A percentile compares a stretch with the other conserved stretches of the same genome.
Evolutionary conservation across 768 basidiomycete species (phyloP).

Genomic region (Amanita subjunquillea): DNA sequence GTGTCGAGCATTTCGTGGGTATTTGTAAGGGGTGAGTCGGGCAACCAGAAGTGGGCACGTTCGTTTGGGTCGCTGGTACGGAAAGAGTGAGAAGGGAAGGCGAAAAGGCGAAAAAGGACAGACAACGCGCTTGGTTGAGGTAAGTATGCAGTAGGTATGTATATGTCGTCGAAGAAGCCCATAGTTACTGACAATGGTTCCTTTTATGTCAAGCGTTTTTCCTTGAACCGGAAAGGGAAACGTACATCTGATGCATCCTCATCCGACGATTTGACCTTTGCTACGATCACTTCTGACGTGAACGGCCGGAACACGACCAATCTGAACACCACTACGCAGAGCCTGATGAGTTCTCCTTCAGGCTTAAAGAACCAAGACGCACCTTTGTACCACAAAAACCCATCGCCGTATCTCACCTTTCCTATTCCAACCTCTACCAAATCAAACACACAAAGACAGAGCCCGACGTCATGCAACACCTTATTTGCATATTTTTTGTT

Average conservation of each 20-base stretch:
- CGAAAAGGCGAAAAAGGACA: conserved; percentile 13
- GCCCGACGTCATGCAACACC: conserved; percentile 81
- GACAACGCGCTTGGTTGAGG: conserved; percentile 79
- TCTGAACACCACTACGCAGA: conserved; percentile 65
- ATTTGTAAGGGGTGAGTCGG: conserved; percentile 42
- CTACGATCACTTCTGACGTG: conserved; percentile 79
- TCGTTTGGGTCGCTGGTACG: conserved; percentile 63
- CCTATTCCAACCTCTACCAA: conserved; percentile 82
- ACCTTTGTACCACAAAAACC: conserved; percentile 93
- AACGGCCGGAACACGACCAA: conserved; percentile 91
- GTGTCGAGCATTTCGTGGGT: conserved; percentile 64
- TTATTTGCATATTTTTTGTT: conserved; percentile 96
- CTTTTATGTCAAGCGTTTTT: neutral
- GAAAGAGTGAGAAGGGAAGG: neutral
- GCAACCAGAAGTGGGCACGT: conserved; percentile 77
- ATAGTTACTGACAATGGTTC: conserved; percentile 48
- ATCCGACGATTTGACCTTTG: conserved; percentile 81
- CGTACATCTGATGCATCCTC: conserved; percentile 75
- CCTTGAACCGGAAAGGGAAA: conserved; percentile 5
- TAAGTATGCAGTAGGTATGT: conserved; percentile 69
- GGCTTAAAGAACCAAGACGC: conserved; percentile 9
- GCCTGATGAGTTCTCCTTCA: neutral
- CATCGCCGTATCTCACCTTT: conserved; percentile 90
- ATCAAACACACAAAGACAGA: conserved; percentile 88
- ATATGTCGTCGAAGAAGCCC: conserved; percentile 92